These are phyloP conservation scores for Termitomyces sp. DNA, from an alignment of 768 basidiomycete genomes.

Conservation along the genomic window DNA sequence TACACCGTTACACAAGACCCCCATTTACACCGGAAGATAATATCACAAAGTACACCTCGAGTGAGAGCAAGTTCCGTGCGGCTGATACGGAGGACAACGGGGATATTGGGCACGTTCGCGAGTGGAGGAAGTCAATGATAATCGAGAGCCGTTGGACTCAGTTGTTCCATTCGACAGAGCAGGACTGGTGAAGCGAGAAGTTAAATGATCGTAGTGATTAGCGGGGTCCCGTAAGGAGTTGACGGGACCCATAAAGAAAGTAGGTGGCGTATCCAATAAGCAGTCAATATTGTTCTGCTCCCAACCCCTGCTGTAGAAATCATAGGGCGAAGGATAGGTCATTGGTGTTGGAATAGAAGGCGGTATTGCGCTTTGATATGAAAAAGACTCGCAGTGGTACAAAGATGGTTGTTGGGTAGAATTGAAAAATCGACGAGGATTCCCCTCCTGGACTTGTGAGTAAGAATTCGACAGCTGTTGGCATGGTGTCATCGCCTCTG, in stretches of 20 bases:
- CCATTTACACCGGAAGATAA: neutral
- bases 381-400: neutral
- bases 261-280: neutral
- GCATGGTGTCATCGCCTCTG: neutral
- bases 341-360: neutral
- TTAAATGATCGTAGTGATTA: neutral
- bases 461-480: neutral
- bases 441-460: neutral
- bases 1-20: neutral
- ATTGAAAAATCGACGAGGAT: neutral
- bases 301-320: neutral
- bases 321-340: neutral
- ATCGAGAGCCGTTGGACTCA: neutral
- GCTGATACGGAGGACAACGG: neutral
- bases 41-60: neutral
- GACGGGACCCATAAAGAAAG: neutral
- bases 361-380: neutral
- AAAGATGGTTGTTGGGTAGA: neutral
- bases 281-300: neutral
- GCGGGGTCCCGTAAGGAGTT: neutral
- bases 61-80: neutral
- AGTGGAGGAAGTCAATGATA: neutral
- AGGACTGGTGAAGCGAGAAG: neutral
- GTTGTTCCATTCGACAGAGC: neutral
- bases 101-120: neutral